A percentile compares a stretch with the other conserved stretches of the same genome.
Evolutionary conservation across 768 basidiomycete species (phyloP).

Genomic region (Lactarius psammicola): DNA sequence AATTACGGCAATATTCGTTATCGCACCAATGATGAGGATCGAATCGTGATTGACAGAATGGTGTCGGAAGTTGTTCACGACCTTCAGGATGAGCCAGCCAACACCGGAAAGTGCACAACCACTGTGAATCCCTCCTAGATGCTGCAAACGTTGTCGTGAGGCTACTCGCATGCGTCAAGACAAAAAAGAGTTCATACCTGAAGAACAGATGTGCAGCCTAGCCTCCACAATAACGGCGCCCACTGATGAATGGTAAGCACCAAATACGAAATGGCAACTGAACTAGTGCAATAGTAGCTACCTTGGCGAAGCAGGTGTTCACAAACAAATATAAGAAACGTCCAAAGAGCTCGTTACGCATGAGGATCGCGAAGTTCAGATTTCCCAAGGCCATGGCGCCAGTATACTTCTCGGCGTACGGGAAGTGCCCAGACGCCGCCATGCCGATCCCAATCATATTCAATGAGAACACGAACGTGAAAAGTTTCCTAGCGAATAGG

Average conservation of each 20-base stretch:
- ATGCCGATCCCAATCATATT: conserved; percentile 61
- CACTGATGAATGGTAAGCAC: conserved; percentile 43
- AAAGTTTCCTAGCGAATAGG: conserved; percentile 62
- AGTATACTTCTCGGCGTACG: conserved; percentile 62
- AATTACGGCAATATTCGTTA: conserved; percentile 41
- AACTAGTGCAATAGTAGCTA: conserved; percentile 31
- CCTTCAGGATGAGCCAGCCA: conserved; percentile 40
- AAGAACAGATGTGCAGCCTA: conserved; percentile 70
- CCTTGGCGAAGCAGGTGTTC: conserved; percentile 78
- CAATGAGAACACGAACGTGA: conserved; percentile 55
- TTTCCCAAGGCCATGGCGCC: conserved; percentile 77
- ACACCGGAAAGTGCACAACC: conserved; percentile 43
- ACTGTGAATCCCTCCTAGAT: conserved; percentile 45
- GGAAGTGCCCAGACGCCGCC: conserved; percentile 62
- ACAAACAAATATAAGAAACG: conserved; percentile 69
- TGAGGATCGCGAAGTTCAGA: conserved; percentile 65
- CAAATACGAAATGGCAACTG: conserved; percentile 5
- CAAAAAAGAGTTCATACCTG: conserved; percentile 44
- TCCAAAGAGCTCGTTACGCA: conserved; percentile 81
- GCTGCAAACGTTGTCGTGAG: conserved; percentile 33
- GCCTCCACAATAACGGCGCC: conserved; percentile 69
- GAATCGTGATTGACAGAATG: conserved; percentile 38
- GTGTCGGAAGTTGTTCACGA: conserved; percentile 39
- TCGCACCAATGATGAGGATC: conserved; percentile 40
- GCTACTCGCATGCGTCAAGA: neutral